Evolutionary conservation across 441 rosid genomes (phyloP).

Genomic region (Omphalea diandra): DNA sequence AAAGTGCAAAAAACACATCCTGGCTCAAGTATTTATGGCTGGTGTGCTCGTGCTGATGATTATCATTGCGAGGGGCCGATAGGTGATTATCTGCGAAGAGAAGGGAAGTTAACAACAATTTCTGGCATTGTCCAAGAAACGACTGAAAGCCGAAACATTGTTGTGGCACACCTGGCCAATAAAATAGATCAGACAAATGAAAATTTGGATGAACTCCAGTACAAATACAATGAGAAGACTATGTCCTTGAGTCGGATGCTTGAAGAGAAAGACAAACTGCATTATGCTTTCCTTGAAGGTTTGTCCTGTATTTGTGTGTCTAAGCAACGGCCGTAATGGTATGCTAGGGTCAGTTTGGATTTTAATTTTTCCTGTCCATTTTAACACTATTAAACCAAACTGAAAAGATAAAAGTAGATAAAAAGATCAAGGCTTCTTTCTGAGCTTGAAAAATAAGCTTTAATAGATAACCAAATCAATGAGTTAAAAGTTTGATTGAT

Average conservation of each 20-base stretch:
- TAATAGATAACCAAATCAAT: neutral
- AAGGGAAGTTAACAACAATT: slow-evolving; percentile 56
- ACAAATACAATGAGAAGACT: slow-evolving; percentile 52
- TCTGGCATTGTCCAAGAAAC: slow-evolving; percentile 46
- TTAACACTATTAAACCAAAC: too few relatives aligned
- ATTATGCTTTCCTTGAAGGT: slow-evolving; percentile 68
- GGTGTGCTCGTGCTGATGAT: slow-evolving; percentile 79
- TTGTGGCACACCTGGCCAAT: slow-evolving; percentile 49
- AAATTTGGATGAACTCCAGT: slow-evolving; percentile 44
- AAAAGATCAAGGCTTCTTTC: too few relatives aligned
- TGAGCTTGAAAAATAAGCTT: too few relatives aligned
- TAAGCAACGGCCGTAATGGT: neutral
- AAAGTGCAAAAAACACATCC: slow-evolving; percentile 27
- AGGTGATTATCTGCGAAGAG: slow-evolving; percentile 61
- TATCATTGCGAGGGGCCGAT: slow-evolving; percentile 45
- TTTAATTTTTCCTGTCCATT: neutral
- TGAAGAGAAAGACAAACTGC: slow-evolving; percentile 64
- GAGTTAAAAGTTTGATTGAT: neutral
- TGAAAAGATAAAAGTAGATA: too few relatives aligned
- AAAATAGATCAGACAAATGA: slow-evolving; percentile 59
- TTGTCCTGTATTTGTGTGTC: slow-evolving; percentile 13
- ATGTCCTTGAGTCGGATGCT: slow-evolving; percentile 57
- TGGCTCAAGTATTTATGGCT: slow-evolving; percentile 51
- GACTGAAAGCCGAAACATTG: slow-evolving; percentile 31
- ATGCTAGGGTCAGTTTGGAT: too few relatives aligned